Conservation (phyloP, 2,329 filamentous ascomycete genomes). For the Penicillium crustosum region DNA sequence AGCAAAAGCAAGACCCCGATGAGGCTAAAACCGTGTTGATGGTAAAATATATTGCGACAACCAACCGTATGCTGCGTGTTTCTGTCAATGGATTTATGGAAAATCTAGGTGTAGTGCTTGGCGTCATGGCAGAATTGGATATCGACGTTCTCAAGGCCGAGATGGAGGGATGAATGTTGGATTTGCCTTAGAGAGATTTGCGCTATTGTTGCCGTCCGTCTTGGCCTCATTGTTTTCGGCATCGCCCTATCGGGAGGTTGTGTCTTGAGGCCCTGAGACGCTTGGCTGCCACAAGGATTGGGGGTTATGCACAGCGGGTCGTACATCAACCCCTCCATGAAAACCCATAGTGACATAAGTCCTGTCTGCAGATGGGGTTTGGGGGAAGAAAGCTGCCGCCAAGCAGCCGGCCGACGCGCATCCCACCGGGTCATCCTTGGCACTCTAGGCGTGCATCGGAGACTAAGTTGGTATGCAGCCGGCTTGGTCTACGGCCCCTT, state of each 20-base stretch:
- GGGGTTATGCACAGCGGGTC: not conserved
- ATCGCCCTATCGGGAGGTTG: not conserved
- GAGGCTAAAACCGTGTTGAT: constrained; percentile 58
- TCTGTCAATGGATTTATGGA: constrained; percentile 97
- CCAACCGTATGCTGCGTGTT: constrained; percentile 94
- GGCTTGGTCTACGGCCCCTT: not conserved
- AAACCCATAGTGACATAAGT: constrained; percentile 8
- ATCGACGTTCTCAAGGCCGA: constrained; percentile 67
- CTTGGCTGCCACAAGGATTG: constrained; percentile 11
- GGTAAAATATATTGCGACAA: constrained; percentile 80
- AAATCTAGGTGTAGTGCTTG: constrained; percentile 76
- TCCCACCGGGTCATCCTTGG: constrained; percentile 23
- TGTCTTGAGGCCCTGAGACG: not conserved
- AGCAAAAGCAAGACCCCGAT: constrained; percentile 26
- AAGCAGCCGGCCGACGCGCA: constrained; percentile 16
- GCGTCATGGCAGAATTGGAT: constrained; percentile 89
- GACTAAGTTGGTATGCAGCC: constrained; percentile 1
- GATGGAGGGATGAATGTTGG: constrained; percentile 23
- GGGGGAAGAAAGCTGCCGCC: constrained; percentile 13
- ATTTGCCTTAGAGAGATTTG: not conserved
- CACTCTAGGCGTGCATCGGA: constrained; percentile 9
- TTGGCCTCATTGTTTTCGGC: not conserved
- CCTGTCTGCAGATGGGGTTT: not conserved
- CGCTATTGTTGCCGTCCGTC: not conserved
- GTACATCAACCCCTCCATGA: constrained; percentile 10